Evolutionary conservation across 176 grass and related monocot species (phyloP).

Genomic region (Areca catechu): DNA sequence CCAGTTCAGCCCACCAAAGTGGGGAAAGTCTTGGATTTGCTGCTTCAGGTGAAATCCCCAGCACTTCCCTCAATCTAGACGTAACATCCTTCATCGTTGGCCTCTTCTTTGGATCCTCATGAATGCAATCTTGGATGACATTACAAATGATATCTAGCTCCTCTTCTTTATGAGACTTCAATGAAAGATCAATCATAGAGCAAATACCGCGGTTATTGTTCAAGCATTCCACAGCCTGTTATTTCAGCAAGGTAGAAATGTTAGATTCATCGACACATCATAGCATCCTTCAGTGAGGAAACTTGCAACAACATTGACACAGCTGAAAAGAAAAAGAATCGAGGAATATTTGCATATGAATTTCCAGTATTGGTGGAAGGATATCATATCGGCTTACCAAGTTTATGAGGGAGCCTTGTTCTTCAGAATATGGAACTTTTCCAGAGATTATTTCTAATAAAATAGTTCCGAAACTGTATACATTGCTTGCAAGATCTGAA

Average conservation of each 20-base stretch:
- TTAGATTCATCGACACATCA: too few relatives aligned
- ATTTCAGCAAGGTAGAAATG: slow-evolving; percentile 2
- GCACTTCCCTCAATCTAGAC: slow-evolving; percentile 39
- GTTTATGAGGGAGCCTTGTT: slow-evolving; percentile 52
- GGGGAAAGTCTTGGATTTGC: slow-evolving; percentile 76
- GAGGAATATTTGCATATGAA: too few relatives aligned
- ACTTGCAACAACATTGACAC: too few relatives aligned
- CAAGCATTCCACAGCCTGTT: slow-evolving; percentile 72
- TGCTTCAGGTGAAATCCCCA: slow-evolving; percentile 71
- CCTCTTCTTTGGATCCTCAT: slow-evolving; percentile 65
- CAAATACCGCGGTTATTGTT: slow-evolving; percentile 36
- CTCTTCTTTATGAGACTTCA: slow-evolving; percentile 58
- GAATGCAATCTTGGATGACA: slow-evolving; percentile 59
- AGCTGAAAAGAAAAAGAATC: too few relatives aligned
- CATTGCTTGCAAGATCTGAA: slow-evolving; percentile 72
- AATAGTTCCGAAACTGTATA: slow-evolving; percentile 80
- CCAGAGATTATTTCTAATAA: slow-evolving; percentile 94
- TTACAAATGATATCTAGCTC: slow-evolving; percentile 73
- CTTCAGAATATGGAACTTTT: slow-evolving; percentile 52
- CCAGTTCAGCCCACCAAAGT: slow-evolving; percentile 99
- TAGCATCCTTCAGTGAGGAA: too few relatives aligned
- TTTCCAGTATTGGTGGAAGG: too few relatives aligned
- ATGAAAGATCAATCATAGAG: slow-evolving; percentile 59
- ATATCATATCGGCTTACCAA: slow-evolving; percentile 37
- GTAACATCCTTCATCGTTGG: slow-evolving; percentile 63